These are phyloP conservation scores for Coemansia sp. DNA, from an alignment of 192 early-diverging fungal species.

Conservation along the genomic window DNA sequence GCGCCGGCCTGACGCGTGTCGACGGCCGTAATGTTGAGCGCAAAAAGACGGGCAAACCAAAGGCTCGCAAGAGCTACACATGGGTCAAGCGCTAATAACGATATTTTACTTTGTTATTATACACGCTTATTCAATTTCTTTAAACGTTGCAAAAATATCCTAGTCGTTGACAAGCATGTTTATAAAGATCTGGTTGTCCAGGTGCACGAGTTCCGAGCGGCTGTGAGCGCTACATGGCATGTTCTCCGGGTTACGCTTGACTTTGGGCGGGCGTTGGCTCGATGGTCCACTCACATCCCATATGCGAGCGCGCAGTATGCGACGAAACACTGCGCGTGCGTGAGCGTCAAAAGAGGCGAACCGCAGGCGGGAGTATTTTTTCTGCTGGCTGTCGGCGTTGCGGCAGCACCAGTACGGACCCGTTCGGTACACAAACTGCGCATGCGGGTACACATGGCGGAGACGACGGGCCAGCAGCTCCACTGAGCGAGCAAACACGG, in stretches of 20 bases:
- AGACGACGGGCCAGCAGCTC: constrained; percentile 20
- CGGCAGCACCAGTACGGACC: constrained; percentile 50
- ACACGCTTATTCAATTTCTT: not conserved
- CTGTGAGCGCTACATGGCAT: constrained; percentile 46
- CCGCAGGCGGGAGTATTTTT: constrained; percentile 34
- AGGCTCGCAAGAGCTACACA: constrained; percentile 88
- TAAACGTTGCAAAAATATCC: not conserved
- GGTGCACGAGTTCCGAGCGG: constrained; percentile 28
- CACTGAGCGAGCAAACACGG: constrained; percentile 13
- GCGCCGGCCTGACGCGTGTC: constrained; percentile 60
- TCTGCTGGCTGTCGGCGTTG: constrained; percentile 17
- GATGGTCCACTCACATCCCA: constrained; percentile 25
- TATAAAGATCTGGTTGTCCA: constrained; percentile 50
- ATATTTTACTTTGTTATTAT: not conserved
- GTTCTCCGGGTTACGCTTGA: constrained; percentile 27
- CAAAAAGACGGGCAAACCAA: constrained; percentile 94
- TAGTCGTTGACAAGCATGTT: constrained; percentile 30
- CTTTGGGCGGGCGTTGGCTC: constrained; percentile 22
- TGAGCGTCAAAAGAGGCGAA: constrained; percentile 31
- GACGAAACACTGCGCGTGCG: constrained; percentile 17
- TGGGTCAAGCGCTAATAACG: constrained; percentile 65
- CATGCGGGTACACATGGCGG: constrained; percentile 17
- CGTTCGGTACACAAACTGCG: constrained; percentile 34
- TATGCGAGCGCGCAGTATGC: constrained; percentile 17
- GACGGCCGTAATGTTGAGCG: constrained; percentile 85